Conservation (phyloP, 768 basidiomycete species). For the Termitomyces sp. region DNA sequence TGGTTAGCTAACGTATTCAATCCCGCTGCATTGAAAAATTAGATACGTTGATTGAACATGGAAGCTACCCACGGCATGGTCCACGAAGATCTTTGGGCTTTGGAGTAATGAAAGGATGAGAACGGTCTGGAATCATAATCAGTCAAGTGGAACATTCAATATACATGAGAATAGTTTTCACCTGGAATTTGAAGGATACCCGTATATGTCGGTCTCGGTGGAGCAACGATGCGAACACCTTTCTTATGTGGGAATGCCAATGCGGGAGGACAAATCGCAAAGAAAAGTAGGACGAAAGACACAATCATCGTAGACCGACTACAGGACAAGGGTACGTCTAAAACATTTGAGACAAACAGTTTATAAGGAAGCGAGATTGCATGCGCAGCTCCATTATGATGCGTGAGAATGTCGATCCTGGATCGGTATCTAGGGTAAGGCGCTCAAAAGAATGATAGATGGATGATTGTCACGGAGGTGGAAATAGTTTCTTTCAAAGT, state of each 20-base stretch:
- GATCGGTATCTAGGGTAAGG: background rate
- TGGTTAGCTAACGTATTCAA: conserved; percentile 13
- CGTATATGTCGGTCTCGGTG: conserved; percentile 2
- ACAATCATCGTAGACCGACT: background rate
- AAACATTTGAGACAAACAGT: no score
- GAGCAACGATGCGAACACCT: conserved; percentile 8
- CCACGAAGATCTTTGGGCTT: conserved; percentile 6
- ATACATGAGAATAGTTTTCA: background rate
- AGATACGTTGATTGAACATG: background rate
- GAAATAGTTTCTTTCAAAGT: background rate
- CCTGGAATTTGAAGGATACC: conserved; percentile 10
- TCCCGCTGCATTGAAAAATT: conserved; percentile 5
- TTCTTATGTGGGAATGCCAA: conserved; percentile 1
- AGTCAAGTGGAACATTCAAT: background rate
- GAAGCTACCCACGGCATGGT: conserved; percentile 9
- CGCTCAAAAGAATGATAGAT: background rate
- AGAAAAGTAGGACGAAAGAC: background rate
- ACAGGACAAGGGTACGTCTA: no score
- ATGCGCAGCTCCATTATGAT: background rate
- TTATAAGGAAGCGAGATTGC: no score
- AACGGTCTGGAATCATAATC: background rate
- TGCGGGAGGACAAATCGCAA: conserved; percentile 1
- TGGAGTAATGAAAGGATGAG: conserved; percentile 8
- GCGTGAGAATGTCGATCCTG: no score
- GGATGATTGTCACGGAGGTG: background rate